Evolutionary conservation across 2,329 filamentous ascomycete species (phyloP).

Genomic region (Arthrobotrys musiformis): DNA sequence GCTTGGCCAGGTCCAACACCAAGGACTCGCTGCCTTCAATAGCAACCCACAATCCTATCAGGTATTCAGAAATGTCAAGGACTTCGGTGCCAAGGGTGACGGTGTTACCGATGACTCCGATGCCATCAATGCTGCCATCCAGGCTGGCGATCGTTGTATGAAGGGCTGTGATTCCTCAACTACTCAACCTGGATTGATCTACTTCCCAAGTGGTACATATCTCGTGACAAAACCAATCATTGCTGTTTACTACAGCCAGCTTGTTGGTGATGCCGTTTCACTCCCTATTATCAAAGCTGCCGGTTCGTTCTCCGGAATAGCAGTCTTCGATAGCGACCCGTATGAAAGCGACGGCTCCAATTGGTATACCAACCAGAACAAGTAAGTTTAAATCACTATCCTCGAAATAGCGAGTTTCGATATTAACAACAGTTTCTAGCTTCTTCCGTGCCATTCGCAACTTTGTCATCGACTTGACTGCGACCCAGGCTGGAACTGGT

Average conservation of each 20-base stretch:
- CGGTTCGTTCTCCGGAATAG: constrained; percentile 80
- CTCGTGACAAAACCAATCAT: constrained; percentile 80
- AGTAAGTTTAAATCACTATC: constrained; percentile 60
- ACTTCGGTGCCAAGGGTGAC: constrained; percentile 66
- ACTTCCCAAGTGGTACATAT: constrained; percentile 91
- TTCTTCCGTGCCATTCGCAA: constrained; percentile 86
- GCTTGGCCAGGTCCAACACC: constrained; percentile 62
- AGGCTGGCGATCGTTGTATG: constrained; percentile 63
- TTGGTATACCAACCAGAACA: constrained; percentile 78
- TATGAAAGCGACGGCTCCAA: constrained; percentile 76
- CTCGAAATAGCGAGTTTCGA: not conserved
- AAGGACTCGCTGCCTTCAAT: constrained; percentile 65
- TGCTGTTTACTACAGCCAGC: constrained; percentile 91
- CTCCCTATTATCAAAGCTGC: constrained; percentile 79
- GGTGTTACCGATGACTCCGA: constrained; percentile 66
- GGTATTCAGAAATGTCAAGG: constrained; percentile 67
- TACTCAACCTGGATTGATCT: constrained; percentile 82
- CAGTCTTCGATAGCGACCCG: constrained; percentile 84
- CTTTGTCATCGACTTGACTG: constrained; percentile 80
- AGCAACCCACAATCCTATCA: constrained; percentile 62
- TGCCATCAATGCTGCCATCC: constrained; percentile 66
- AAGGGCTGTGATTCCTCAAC: constrained; percentile 77
- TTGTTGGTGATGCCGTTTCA: constrained; percentile 80
- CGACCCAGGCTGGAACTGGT: constrained; percentile 63
- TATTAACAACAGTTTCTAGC: constrained; percentile 64